phyloP scores from a whole-genome alignment of 257 asterid species.

The Plantago elongata region DNA sequence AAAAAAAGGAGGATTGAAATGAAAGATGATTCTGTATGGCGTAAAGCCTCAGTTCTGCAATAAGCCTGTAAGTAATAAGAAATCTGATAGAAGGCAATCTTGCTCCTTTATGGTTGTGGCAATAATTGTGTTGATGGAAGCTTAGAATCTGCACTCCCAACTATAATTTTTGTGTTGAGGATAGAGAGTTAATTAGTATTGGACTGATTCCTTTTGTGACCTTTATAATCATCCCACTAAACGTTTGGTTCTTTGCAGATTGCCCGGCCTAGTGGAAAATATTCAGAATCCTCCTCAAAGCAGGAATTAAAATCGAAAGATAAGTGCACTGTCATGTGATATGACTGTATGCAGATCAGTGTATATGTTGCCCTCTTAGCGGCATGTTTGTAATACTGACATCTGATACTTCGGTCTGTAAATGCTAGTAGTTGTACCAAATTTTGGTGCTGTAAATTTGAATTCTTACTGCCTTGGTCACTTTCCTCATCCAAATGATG shows the following conservation, averaged over 20 bases:
- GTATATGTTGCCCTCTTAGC: background rate
- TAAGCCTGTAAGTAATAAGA: too few relatives aligned
- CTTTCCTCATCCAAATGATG: background rate
- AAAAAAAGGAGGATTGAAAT: too few relatives aligned
- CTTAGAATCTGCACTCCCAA: background rate
- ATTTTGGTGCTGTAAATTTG: background rate
- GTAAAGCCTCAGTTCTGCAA: too few relatives aligned
- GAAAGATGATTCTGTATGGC: too few relatives aligned
- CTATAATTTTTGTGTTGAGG: background rate
- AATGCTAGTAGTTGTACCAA: background rate
- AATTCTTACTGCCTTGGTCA: background rate
- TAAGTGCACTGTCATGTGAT: conserved; percentile 69
- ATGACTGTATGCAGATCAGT: background rate
- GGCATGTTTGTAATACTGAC: conserved; percentile 1
- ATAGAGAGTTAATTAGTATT: background rate
- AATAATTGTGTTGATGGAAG: background rate
- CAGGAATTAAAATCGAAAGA: conserved; percentile 70
- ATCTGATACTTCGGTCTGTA: background rate
- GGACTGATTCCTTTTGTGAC: background rate
- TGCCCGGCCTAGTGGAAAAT: conserved; percentile 42
- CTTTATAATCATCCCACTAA: conserved; percentile 1
- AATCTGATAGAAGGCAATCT: too few relatives aligned
- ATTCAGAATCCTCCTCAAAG: conserved; percentile 42
- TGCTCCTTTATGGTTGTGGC: too few relatives aligned
- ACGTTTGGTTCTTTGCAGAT: conserved; percentile 41